These are phyloP conservation scores for Schoenoplectus triqueter DNA, from an alignment of 202 grass and related monocot species.

Conservation along the genomic window DNA sequence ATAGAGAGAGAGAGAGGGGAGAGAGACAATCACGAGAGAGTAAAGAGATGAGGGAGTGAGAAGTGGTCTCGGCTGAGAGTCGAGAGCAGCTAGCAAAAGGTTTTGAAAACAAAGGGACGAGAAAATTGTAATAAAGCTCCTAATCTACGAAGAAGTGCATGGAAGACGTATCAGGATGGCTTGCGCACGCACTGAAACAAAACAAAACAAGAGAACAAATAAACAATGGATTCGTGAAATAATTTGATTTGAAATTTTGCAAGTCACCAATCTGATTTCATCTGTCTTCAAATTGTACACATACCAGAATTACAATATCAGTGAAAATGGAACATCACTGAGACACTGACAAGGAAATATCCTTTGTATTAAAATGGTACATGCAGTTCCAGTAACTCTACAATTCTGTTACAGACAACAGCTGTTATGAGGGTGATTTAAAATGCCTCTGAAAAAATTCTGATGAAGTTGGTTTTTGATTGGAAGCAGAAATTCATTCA, in stretches of 20 bases:
- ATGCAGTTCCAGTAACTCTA: not conserved
- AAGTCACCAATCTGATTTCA: not conserved
- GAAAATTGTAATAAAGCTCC: constrained; percentile 53
- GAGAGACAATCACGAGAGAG: constrained; percentile 28
- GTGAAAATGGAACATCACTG: not conserved
- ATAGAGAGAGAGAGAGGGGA: constrained; percentile 32
- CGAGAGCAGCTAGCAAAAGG: constrained; percentile 69
- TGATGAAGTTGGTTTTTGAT: not conserved
- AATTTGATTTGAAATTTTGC: not conserved
- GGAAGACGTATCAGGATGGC: constrained; percentile 83
- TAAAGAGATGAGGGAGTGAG: constrained; percentile 25
- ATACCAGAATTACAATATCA: not conserved
- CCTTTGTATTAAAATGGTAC: not conserved
- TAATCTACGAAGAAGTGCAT: constrained; percentile 62
- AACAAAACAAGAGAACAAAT: constrained; percentile 23
- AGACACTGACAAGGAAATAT: too few species aligned
- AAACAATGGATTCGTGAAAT: constrained; percentile 31
- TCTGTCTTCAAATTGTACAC: not conserved
- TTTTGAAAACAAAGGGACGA: constrained; percentile 34
- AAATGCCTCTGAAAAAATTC: not conserved
- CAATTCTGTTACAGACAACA: not conserved
- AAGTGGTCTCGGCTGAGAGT: constrained; percentile 45
- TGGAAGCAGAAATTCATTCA: not conserved
- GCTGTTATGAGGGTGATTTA: not conserved
- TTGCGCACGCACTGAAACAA: constrained; percentile 82